Conservation (phyloP, 2,329 filamentous ascomycete genomes). For the Colletotrichum scovillei region DNA sequence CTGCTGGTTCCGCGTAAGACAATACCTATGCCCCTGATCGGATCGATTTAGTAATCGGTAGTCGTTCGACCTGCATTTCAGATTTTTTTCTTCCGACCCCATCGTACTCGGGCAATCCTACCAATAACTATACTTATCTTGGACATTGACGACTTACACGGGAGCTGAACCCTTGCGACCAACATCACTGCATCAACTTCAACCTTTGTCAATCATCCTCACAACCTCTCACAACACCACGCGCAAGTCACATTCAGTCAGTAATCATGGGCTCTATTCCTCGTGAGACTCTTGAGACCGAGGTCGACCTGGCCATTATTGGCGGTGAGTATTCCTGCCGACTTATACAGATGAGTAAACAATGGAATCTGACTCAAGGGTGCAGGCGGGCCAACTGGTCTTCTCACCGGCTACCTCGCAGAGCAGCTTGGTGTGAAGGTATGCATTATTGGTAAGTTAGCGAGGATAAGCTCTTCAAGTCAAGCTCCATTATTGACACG, state of each 20-base stretch:
- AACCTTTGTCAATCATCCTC: background rate
- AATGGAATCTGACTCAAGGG: background rate
- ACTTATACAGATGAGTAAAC: background rate
- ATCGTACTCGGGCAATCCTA: background rate
- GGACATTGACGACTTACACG: background rate
- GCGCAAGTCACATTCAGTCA: background rate
- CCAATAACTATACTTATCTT: constrained; percentile 4
- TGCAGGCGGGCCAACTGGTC: constrained; percentile 57
- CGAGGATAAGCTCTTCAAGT: background rate
- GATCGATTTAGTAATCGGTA: constrained; percentile 19
- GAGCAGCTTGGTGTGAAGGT: constrained; percentile 54
- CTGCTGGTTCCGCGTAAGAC: background rate
- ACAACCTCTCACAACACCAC: background rate
- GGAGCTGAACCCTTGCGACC: background rate
- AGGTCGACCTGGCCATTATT: constrained; percentile 50
- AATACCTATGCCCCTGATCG: background rate
- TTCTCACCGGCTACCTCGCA: constrained; percentile 56
- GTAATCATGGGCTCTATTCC: constrained; percentile 32
- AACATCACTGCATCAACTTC: background rate
- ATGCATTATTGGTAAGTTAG: constrained; percentile 48
- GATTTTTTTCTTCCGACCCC: background rate
- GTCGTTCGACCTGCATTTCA: background rate
- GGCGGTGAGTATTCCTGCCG: constrained; percentile 43
- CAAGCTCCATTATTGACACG: background rate
- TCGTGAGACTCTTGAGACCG: constrained; percentile 26